Conservation (phyloP, 768 basidiomycete genomes). For the Mycena filopes region DNA sequence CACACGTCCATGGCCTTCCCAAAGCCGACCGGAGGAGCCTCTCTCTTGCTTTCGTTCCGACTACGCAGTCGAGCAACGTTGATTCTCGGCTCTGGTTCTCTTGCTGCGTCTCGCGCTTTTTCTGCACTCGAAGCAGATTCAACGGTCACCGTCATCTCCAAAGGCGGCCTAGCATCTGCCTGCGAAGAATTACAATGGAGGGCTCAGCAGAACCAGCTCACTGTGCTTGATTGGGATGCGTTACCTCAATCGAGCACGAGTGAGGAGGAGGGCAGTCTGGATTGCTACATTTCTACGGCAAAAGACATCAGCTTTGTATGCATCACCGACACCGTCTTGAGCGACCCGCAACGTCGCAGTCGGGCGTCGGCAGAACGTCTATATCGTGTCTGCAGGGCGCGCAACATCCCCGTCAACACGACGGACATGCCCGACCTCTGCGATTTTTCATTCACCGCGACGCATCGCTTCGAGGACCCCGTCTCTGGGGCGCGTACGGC, state of each 20-base stretch:
- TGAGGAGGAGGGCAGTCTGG: slow-evolving; percentile 53
- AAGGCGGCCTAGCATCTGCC: slow-evolving; percentile 57
- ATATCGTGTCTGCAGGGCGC: slow-evolving; percentile 61
- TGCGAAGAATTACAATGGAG: slow-evolving; percentile 82
- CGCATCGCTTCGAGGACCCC: slow-evolving; percentile 80
- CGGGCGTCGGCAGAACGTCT: slow-evolving; percentile 68
- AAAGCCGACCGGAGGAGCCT: slow-evolving; percentile 67
- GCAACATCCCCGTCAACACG: slow-evolving; percentile 83
- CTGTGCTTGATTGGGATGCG: slow-evolving; percentile 64
- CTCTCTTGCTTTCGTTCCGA: slow-evolving; percentile 82
- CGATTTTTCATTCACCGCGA: slow-evolving; percentile 89
- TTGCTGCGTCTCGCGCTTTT: slow-evolving; percentile 89
- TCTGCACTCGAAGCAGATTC: slow-evolving; percentile 85
- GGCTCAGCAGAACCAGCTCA: slow-evolving; percentile 62
- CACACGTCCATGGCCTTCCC: slow-evolving; percentile 42
- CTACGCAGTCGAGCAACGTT: slow-evolving; percentile 65
- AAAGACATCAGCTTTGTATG: slow-evolving; percentile 63
- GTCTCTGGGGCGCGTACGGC: slow-evolving; percentile 56
- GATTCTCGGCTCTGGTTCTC: slow-evolving; percentile 79
- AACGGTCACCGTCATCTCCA: slow-evolving; percentile 70
- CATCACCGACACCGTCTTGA: slow-evolving; percentile 81
- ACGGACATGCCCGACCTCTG: slow-evolving; percentile 88
- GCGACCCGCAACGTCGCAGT: slow-evolving; percentile 51
- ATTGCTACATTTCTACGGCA: slow-evolving; percentile 53
- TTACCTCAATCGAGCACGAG: slow-evolving; percentile 50